Base-by-base conservation (phyloP, 164 flowering plant genomes). In the Taxillus chinensis region DNA sequence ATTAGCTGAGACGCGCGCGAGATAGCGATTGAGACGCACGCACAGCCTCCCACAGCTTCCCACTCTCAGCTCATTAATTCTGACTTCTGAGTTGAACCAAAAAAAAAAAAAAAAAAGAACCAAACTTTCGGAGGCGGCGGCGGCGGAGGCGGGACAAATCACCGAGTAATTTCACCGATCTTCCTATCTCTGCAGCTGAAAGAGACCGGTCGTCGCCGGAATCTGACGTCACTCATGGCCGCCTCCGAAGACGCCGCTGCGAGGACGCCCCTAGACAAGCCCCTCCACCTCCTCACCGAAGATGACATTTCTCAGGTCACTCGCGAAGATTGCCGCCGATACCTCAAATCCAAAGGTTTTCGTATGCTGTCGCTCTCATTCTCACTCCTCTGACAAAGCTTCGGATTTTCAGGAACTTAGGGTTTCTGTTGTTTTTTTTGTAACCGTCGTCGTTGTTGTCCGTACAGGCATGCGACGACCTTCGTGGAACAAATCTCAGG, bases 401-500 rank as follows among this genome's bases (percentile, higher is more conserved):
- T 27, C 27, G 27, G 27, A 27, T 27, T 27, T 27, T 27, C 27
- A 27, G 27, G 27, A 27, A 27, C 27, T 27, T 27, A 27, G 27
- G 27, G 27, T 27, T 27, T 27, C 27, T 27, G 27, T 27, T n/a
- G n/a, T n/a, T n/a, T n/a, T n/a, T n/a, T n/a, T 27, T 27, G 0
- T 27, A 2, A 27, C 27, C 27, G 27, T 27, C 27, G 27, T 46
- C 61, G 55, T 46, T 37, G 37, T 37, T n/a, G n/a, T 27, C 17
- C 54, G 54, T 51, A 51, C 54, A 51, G 54, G 54, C 41, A 57
- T 57, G 59, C 11, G 59, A 7, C 59, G 59, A 11, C 59, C 59
- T 12, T 57, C 59, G 59, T 57, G 59, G 59, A 57, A 57, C 59
- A 57, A 57, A 40, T 38, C 59, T 9, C 59, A 57, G 59, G 59